Percentiles rank a stretch among this genome's conserved stretches.
Conservation (phyloP, 495 filamentous ascomycete genomes). For the Jackrogersella minutella region DNA sequence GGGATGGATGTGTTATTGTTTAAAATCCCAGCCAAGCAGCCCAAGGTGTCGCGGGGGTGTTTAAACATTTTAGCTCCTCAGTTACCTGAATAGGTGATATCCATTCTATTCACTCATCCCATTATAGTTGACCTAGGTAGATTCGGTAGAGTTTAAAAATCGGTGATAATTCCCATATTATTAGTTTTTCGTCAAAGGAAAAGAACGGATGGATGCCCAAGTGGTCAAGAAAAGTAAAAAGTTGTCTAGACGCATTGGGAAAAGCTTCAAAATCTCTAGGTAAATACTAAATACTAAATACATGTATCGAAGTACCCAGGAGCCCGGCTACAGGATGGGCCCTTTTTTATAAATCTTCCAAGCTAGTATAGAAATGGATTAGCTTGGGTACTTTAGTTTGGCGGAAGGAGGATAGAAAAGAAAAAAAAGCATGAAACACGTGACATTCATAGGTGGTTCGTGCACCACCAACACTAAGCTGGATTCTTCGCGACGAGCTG, state of each 20-base stretch:
- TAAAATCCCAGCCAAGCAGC: background rate
- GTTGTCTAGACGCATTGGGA: conserved; percentile 2
- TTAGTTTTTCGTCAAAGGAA: too few species aligned
- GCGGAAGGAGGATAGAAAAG: background rate
- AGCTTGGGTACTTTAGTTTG: background rate
- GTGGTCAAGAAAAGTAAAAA: background rate
- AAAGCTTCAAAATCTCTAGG: background rate
- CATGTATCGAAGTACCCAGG: too few species aligned
- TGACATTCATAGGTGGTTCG: conserved; percentile 18
- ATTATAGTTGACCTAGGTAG: too few species aligned
- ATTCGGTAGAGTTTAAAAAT: too few species aligned
- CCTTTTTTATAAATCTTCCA: too few species aligned
- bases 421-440: conserved; percentile 4
- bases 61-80: too few species aligned
- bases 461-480: conserved; percentile 24
- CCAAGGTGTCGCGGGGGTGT: too few species aligned
- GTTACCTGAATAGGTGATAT: too few species aligned
- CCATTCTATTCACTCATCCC: too few species aligned
- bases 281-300: background rate
- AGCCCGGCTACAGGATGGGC: too few species aligned
- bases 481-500: conserved; percentile 34
- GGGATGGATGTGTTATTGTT: background rate
- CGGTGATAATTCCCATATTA: too few species aligned
- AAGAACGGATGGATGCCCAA: too few species aligned
- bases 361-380: background rate